Evolutionary conservation across 305 asterid genomes (phyloP), one percentile per base, ranked within the genome.

Genomic region (Fraxinus baroniana): DNA sequence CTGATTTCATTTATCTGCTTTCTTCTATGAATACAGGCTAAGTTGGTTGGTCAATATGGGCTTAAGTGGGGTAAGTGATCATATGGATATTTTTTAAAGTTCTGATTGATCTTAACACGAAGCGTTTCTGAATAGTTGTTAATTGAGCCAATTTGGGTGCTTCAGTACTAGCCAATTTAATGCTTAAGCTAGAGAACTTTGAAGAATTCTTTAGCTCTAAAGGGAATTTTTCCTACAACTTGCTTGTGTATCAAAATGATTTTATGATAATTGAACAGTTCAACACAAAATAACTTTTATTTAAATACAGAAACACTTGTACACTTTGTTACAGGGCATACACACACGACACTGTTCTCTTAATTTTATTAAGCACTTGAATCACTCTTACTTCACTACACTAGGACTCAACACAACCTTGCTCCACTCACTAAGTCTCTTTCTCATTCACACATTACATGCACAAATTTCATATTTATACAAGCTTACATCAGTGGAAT

Each of bases 1-100:
- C 30, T 37, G 30, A 83, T 76, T 78, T 79, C 64, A 18, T 37
- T 49, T 33, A 49, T 22, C 15, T 70, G 68, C 26, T 73, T 77
- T 46, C 78, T 49, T 7, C 77, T 78, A 12, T 36, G 35, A 74
- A 55, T 90, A 88, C 94, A 95, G 97, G 94, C 89, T 35, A 91
- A 87, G 82, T 87, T 92, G 35, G 85, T 87, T 33, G 95, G 95
- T 80, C 84, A 84, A 55, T 84, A 68, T 64, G 97, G 97, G 46
- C 79, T 92, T 78, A 87, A 91, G 39, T 92, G 92, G 83, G 98
- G 98, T 92, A 90, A 91, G 74, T 77, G 39, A 70, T 30, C 22
- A 76, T 22, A 22, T 70, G 57, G 52, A 30, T 74, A 44, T 5
- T 36, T 1, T 83, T 30, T 79, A 2, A 2, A 66, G 22, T 82